phyloP scores from a whole-genome alignment of 768 basidiomycete genomes.

The Russula abietina region DNA sequence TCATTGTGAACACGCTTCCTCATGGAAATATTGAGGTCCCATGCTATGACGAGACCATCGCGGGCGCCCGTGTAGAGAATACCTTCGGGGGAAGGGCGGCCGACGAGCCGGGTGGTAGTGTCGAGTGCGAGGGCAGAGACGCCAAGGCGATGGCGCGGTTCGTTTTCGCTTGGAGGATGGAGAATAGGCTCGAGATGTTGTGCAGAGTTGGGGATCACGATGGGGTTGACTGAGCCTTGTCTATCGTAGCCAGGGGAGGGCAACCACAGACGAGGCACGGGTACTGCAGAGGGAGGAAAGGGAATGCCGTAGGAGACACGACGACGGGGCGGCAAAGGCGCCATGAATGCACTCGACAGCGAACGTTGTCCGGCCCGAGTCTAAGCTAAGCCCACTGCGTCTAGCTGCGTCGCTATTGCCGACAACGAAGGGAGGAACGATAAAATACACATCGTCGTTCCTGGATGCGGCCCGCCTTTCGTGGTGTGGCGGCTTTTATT shows the following conservation, averaged over 20 bases:
- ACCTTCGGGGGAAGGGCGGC: slow-evolving; percentile 64
- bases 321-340: slow-evolving; percentile 42
- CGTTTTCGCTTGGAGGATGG: neutral
- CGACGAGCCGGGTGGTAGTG: slow-evolving; percentile 68
- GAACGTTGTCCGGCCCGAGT: neutral
- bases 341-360: slow-evolving; percentile 10
- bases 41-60: slow-evolving; percentile 81
- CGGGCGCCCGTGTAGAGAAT: slow-evolving; percentile 87
- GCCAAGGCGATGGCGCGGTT: slow-evolving; percentile 68
- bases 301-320: slow-evolving; percentile 89
- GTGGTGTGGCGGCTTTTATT: neutral
- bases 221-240: slow-evolving; percentile 62
- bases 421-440: neutral
- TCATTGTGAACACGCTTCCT: slow-evolving; percentile 37
- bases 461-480: neutral
- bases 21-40: slow-evolving; percentile 75
- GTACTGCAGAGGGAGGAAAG: slow-evolving; percentile 45
- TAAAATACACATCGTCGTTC: neutral
- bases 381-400: no score
- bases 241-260: slow-evolving; percentile 60
- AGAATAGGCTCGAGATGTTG: neutral
- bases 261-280: slow-evolving; percentile 60
- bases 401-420: no score
- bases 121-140: slow-evolving; percentile 86
- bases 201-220: slow-evolving; percentile 44